A percentile compares a stretch with the other conserved stretches of the same genome.
phyloP scores from a whole-genome alignment of 768 basidiomycete species.

The Boletales sp. region DNA sequence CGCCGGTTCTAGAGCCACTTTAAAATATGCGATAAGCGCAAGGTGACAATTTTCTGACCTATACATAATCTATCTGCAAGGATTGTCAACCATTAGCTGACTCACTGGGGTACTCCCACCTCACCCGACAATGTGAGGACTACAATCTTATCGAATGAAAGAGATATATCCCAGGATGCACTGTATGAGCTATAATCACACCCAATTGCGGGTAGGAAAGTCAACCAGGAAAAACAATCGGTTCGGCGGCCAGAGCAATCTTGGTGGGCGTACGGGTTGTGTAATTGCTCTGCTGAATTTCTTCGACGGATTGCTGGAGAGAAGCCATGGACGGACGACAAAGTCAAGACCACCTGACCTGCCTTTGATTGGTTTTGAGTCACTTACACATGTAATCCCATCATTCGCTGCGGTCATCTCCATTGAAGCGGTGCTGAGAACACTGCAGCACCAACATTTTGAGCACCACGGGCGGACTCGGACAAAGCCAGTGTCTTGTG shows the following conservation, averaged over 20 bases:
- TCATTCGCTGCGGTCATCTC: too few relatives aligned
- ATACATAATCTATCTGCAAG: not conserved
- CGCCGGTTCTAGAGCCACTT: not conserved
- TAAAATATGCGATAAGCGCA: not conserved
- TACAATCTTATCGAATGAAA: not conserved
- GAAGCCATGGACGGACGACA: too few relatives aligned
- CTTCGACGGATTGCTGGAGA: not conserved
- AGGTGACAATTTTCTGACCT: not conserved
- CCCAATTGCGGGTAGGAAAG: not conserved
- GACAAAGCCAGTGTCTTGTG: too few relatives aligned
- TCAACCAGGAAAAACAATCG: not conserved
- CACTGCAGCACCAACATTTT: too few relatives aligned
- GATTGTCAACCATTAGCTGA: not conserved
- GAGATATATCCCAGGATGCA: not conserved
- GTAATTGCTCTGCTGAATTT: not conserved
- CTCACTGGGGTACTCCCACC: not conserved
- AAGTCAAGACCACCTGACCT: too few relatives aligned
- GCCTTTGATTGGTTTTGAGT: too few relatives aligned
- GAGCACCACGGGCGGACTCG: too few relatives aligned
- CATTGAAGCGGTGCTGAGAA: too few relatives aligned
- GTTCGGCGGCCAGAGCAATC: not conserved
- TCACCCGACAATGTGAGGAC: not conserved
- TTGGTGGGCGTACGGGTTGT: not conserved
- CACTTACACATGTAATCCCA: too few relatives aligned
- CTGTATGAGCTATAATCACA: not conserved